Base-by-base conservation (phyloP, 2,329 filamentous ascomycete genomes). In the Apiospora kogelbergensis region DNA sequence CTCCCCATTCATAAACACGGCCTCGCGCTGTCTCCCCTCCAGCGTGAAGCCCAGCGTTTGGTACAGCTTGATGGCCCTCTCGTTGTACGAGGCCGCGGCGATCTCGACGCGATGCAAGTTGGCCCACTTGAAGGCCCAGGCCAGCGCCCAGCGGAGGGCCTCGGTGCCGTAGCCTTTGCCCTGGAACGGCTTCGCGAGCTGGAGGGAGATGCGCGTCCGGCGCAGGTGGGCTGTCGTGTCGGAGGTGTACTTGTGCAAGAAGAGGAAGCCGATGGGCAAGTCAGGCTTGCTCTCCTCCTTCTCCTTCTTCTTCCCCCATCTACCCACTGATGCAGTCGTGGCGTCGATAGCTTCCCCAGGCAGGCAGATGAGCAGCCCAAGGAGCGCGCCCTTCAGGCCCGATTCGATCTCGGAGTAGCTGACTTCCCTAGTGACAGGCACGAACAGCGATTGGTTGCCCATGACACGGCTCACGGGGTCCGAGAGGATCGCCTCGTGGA, bases 121-220 rank as follows among this genome's bases (percentile, higher is more conserved):
- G 0, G 78, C 83, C n/a, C 76, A 76, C 6, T 73, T 71, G 70
- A 87, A 87, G 0, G 81, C 81, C 80, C 84, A 86, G 30, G 83
- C 78, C 3, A 85, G 71, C 0, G 75, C 80, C 84, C 84, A 87
- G 33, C 77, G 75, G 60, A 86, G 82, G 0, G 82, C 81, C 71
- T 86, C 84, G 7, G 71, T 73, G 1, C 84, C 84, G 67, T 86
- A 86, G 0, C 84, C 83, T 24, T 78, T 71, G 0, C 77, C 76
- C 67, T 84, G 81, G 66, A 80, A 79, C 0, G 68, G 9, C 0
- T 75, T 72, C 2, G 79, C 71, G 6, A 85, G 76, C 0, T 75
- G 72, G n/a, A 85, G 75, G 0, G 78, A 80, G 10, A 85, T 76
- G 10, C 45, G 53, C n/a, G 66, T 66, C 1, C 65, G 30, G 22